These are phyloP conservation scores for Talaromyces stipitatus DNA, from an alignment of 495 filamentous ascomycete species.

Conservation along the genomic window DNA sequence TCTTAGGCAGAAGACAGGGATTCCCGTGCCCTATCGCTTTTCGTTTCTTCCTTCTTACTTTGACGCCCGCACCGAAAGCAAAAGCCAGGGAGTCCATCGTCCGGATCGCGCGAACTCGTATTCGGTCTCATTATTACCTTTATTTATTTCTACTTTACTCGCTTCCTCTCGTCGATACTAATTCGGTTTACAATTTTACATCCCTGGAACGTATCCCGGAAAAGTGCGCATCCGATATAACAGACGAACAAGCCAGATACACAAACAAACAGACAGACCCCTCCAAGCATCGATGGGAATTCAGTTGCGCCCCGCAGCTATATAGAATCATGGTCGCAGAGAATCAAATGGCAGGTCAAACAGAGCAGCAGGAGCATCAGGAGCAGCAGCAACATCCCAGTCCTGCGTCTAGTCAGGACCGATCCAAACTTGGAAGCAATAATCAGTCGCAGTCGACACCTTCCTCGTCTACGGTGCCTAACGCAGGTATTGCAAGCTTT, in stretches of 20 bases:
- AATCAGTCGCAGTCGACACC: not conserved
- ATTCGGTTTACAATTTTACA: not conserved
- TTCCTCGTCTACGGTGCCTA: not conserved
- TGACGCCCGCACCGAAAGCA: not conserved
- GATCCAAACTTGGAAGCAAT: not conserved
- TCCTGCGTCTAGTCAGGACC: not conserved
- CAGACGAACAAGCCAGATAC: not conserved
- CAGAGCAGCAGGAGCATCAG: not conserved
- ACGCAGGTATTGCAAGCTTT: constrained; percentile 9
- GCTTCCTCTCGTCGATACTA: not conserved
- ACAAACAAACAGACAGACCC: not conserved
- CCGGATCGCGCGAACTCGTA: not conserved
- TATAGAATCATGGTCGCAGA: not conserved
- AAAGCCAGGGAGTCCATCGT: not conserved
- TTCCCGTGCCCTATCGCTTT: not conserved
- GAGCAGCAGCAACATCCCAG: not conserved
- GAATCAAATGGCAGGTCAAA: not conserved
- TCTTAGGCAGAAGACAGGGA: not conserved
- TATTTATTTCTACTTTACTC: not conserved
- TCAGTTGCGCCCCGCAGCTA: not conserved
- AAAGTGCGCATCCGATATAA: not conserved
- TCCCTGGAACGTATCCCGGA: not conserved
- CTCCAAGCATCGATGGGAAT: constrained; percentile 1
- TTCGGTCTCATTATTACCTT: not conserved
- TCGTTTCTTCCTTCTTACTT: not conserved